Evolutionary conservation across 2,329 filamentous ascomycete genomes (phyloP).

Genomic region (Tolypocladium tundrense): DNA sequence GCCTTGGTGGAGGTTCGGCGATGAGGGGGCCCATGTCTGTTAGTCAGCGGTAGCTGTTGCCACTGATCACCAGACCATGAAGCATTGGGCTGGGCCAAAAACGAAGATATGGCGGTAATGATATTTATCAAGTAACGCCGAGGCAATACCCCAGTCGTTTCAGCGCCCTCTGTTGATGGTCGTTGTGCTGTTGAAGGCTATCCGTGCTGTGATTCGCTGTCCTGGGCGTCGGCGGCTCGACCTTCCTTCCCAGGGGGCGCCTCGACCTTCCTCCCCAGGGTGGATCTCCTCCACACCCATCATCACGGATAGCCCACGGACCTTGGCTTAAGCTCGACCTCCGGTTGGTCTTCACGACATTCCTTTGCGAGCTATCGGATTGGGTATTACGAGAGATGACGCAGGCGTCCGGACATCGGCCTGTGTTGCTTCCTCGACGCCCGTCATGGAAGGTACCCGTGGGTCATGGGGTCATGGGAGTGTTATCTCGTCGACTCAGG

Average conservation of each 20-base stretch:
- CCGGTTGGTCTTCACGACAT: neutral
- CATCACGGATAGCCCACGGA: neutral
- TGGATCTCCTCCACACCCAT: neutral
- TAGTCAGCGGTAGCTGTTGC: neutral
- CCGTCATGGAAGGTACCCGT: neutral
- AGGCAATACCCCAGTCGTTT: no score
- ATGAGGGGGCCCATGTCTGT: neutral
- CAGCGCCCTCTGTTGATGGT: no score
- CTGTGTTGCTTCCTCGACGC: neutral
- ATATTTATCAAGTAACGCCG: no score
- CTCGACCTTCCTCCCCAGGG: slow-evolving; percentile 3
- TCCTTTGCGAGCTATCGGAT: neutral
- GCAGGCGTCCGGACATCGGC: neutral
- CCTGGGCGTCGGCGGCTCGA: neutral
- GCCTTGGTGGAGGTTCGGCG: no score
- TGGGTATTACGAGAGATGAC: neutral
- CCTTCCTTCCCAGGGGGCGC: slow-evolving; percentile 3
- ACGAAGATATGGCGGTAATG: no score
- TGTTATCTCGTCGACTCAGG: neutral
- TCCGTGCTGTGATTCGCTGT: neutral
- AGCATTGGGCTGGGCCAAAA: no score
- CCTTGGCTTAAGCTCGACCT: neutral
- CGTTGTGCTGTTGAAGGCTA: neutral
- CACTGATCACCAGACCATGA: no score
- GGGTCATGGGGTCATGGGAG: neutral